A percentile compares a stretch with the other conserved stretches of the same genome.
phyloP scores from a whole-genome alignment of 129 eudicot species.

The Calendula officinalis region DNA sequence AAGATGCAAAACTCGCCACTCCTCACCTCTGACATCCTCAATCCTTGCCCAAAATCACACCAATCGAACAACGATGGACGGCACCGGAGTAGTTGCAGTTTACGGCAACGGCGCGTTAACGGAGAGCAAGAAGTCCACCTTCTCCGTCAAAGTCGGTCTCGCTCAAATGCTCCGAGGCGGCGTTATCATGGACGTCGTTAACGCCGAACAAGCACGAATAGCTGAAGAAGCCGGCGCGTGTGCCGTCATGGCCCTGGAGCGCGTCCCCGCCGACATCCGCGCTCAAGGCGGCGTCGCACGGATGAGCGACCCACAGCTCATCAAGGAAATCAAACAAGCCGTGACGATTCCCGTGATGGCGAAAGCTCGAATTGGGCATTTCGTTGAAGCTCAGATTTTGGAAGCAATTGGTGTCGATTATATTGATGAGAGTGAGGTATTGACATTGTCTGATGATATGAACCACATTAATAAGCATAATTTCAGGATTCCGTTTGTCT shows the following conservation, averaged over 20 bases:
- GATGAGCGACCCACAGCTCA: conserved; percentile 49
- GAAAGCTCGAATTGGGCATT: conserved; percentile 48
- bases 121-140: conserved; percentile 38
- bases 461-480: conserved; percentile 49
- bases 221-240: conserved; percentile 59
- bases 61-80: conserved; percentile 29
- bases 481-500: conserved; percentile 43
- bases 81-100: conserved; percentile 49
- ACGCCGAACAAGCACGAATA: conserved; percentile 50
- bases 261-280: conserved; percentile 49
- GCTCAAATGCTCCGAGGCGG: conserved; percentile 62
- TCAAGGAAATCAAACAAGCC: conserved; percentile 50
- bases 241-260: conserved; percentile 53
- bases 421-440: conserved; percentile 46
- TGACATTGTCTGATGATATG: conserved; percentile 45
- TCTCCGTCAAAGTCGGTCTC: conserved; percentile 48
- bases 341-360: conserved; percentile 54
- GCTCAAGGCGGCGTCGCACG: conserved; percentile 52
- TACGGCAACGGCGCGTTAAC: conserved; percentile 50
- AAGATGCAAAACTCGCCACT: not conserved
- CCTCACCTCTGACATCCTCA: not conserved
- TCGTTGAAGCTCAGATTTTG: conserved; percentile 48
- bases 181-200: conserved; percentile 51
- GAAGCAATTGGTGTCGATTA: conserved; percentile 49
- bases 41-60: not conserved